Base-by-base conservation (phyloP, 1,284 basidiomycete species). In the Melampsora larici-populina region DNA sequence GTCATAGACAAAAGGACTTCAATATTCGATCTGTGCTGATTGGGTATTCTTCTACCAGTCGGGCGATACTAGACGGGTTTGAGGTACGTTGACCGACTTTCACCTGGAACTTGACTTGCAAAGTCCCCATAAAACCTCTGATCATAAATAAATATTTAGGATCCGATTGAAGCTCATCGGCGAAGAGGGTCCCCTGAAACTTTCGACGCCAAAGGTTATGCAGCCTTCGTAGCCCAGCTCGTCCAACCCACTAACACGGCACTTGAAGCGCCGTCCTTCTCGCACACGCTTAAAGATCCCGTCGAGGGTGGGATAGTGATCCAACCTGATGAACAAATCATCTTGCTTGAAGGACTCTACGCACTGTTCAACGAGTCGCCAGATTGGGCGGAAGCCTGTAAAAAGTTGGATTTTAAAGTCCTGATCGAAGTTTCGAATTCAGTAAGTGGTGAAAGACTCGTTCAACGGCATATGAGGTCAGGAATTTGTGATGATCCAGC, bases 341-440 rank as follows among this genome's bases (percentile, higher is more conserved):
- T 76, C 17, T 36, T 76, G 21, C 33, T 76, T 36, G 74, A 76
- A 43, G 74, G 73, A 17, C 66, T 76, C 13, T 76, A 76, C 55
- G 66, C 66, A 2, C 51, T 67, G 17, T 48, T 76, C 36, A 4
- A 46, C 6, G 40, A 29, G 18, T 24, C 21, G 18, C 33, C 31
- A 36, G 33, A 69, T 36, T 76, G 74, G 74, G 9, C 13, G 15
- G 26, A 18, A 24, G 66, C 74, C 11, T 48, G 24, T 46, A 2
- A 36, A 1, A 40, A 40, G 17, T 40, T 76, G 26, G 63, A 76
- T 63, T 11, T 69, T 2, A 36, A 51, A 21, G 43, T 76, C 51
- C 58, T 15, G 24, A 49, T 76, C 40, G 5, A 69, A 5, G 29
- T 43, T 40, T 21, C 15, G 1, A 51, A 63, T 7, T 18, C n/a